These are phyloP conservation scores for Trichoderma erinaceum DNA, from an alignment of 495 filamentous ascomycete species.

Conservation along the genomic window DNA sequence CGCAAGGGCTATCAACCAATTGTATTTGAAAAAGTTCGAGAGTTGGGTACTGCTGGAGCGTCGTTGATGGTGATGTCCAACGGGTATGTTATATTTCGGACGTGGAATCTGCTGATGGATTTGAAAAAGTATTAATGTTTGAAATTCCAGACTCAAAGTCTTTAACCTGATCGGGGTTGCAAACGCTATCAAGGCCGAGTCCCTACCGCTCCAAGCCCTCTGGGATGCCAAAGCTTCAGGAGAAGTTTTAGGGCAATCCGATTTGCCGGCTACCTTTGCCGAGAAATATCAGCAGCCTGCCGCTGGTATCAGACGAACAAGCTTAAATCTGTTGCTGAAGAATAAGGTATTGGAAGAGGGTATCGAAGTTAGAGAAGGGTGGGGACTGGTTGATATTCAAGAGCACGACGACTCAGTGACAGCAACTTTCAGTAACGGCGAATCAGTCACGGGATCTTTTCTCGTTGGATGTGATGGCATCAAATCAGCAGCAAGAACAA, in stretches of 20 bases:
- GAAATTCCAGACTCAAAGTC: constrained; percentile 16
- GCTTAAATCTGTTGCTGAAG: constrained; percentile 18
- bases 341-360: constrained; percentile 5
- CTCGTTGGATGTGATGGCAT: constrained; percentile 26
- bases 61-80: constrained; percentile 24
- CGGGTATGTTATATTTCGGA: constrained; percentile 18
- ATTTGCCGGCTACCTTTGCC: constrained; percentile 15
- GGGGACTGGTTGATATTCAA: constrained; percentile 17
- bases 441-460: constrained; percentile 20
- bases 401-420: constrained; percentile 19
- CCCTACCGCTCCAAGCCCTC: constrained; percentile 2
- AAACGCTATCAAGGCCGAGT: background rate
- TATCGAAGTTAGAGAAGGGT: constrained; percentile 20
- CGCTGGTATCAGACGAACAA: constrained; percentile 17
- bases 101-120: background rate
- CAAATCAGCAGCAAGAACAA: constrained; percentile 19
- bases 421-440: constrained; percentile 18
- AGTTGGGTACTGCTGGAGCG: constrained; percentile 23
- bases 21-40: constrained; percentile 25
- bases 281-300: constrained; percentile 18
- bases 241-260: constrained; percentile 12
- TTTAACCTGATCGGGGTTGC: constrained; percentile 14
- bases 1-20: constrained; percentile 25
- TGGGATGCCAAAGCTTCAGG: constrained; percentile 12
- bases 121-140: background rate